phyloP scores from a whole-genome alignment of 2,329 filamentous ascomycete genomes.

The Penicillium griseofulvum region DNA sequence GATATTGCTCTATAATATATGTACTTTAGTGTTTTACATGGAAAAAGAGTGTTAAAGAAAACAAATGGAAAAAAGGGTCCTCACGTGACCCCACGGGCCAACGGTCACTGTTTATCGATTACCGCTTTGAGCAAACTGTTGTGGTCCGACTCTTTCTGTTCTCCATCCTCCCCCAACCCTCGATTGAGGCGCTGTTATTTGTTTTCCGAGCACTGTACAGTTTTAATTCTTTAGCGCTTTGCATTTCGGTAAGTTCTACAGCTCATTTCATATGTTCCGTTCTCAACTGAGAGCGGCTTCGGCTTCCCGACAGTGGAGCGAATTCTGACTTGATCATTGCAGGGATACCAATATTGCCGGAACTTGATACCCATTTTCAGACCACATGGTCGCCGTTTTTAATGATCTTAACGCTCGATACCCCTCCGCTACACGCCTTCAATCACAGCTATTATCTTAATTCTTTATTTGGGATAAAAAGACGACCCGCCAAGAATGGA shows the following conservation, averaged over 20 bases:
- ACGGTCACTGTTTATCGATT: slow-evolving; percentile 42
- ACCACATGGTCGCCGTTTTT: slow-evolving; percentile 12
- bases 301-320: slow-evolving; percentile 18
- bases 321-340: slow-evolving; percentile 20
- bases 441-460: slow-evolving; percentile 5
- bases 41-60: no score
- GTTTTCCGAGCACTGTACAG: slow-evolving; percentile 25
- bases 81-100: slow-evolving; percentile 5
- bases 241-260: slow-evolving; percentile 20
- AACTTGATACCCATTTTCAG: slow-evolving; percentile 26
- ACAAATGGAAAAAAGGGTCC: no score
- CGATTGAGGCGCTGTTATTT: slow-evolving; percentile 12
- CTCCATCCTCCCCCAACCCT: slow-evolving; percentile 19
- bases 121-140: slow-evolving; percentile 33
- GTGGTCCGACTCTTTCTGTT: slow-evolving; percentile 21
- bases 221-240: slow-evolving; percentile 28
- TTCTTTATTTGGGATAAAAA: not conserved
- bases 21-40: no score
- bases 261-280: slow-evolving; percentile 6
- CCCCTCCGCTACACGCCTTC: not conserved
- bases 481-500: slow-evolving; percentile 40
- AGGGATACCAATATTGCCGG: slow-evolving; percentile 27
- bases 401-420: slow-evolving; percentile 17
- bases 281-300: slow-evolving; percentile 8
- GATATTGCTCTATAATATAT: no score